Conservation (phyloP, 2,329 filamentous ascomycete genomes). For the Hypoxylon sp. region DNA sequence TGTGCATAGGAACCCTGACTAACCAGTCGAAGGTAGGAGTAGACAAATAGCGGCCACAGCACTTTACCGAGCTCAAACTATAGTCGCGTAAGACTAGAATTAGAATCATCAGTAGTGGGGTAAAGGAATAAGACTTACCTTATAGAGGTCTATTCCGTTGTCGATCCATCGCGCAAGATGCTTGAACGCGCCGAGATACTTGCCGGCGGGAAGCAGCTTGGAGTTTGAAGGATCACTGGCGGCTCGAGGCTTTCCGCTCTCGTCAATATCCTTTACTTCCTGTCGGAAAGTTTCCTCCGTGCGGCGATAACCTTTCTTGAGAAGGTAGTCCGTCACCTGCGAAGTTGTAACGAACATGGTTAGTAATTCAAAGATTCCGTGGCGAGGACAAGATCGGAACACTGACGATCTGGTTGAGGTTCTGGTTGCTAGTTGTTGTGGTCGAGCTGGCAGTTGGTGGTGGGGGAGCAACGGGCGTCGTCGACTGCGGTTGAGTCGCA, state of each 20-base stretch:
- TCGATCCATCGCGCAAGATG: conserved; percentile 86
- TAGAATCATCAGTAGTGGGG: conserved; percentile 32
- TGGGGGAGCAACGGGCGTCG: conserved; percentile 25
- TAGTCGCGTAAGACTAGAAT: conserved; percentile 15
- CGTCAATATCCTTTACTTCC: conserved; percentile 86
- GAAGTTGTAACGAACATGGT: neutral
- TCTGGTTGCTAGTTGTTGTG: conserved; percentile 74
- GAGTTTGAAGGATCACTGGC: conserved; percentile 77
- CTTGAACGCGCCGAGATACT: conserved; percentile 80
- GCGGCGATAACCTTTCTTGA: conserved; percentile 92
- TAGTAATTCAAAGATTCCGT: neutral
- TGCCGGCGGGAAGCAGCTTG: conserved; percentile 59
- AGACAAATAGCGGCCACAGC: conserved; percentile 93
- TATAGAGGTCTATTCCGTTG: conserved; percentile 93
- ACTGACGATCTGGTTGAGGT: conserved; percentile 95
- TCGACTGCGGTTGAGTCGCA: conserved; percentile 44
- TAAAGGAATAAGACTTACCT: conserved; percentile 63
- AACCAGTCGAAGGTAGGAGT: conserved; percentile 87
- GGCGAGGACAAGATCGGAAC: conserved; percentile 35
- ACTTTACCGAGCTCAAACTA: conserved; percentile 88
- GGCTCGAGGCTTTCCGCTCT: conserved; percentile 79
- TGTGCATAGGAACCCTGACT: conserved; percentile 77
- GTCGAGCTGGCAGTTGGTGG: conserved; percentile 45
- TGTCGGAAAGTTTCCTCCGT: conserved; percentile 93
- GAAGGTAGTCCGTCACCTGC: conserved; percentile 89